phyloP scores from a whole-genome alignment of 1,139 yeast species.

The Yamadazyma sp. region DNA sequence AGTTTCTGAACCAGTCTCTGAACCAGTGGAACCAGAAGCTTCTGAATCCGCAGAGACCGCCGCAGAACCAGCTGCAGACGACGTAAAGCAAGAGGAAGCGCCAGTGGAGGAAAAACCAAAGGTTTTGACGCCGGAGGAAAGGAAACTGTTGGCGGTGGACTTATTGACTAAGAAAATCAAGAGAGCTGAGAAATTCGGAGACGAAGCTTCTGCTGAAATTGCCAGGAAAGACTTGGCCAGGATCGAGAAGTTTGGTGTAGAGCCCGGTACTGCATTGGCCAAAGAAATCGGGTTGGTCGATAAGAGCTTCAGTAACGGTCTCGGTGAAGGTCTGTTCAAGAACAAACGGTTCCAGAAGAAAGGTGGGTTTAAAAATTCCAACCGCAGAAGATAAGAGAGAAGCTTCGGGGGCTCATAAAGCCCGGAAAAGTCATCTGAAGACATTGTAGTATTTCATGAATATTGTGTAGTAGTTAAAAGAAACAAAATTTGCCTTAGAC shows the following conservation, averaged over 20 bases:
- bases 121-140: conserved; percentile 62
- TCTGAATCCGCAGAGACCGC: conserved; percentile 12
- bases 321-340: conserved; percentile 18
- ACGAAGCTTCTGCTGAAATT: conserved; percentile 51
- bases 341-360: conserved; percentile 15
- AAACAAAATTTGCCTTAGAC: too few species aligned
- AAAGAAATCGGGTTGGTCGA: conserved; percentile 61
- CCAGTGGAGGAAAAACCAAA: conserved; percentile 33
- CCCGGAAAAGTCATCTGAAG: too few species aligned
- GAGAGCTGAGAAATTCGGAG: conserved; percentile 79
- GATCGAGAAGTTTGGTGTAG: conserved; percentile 83
- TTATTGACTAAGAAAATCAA: conserved; percentile 65
- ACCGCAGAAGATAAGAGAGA: background rate
- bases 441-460: background rate
- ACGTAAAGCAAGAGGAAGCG: conserved; percentile 11
- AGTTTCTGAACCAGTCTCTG: conserved; percentile 17
- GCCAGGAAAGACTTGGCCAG: conserved; percentile 65
- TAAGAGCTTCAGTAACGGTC: conserved; percentile 25
- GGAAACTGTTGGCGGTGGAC: conserved; percentile 67
- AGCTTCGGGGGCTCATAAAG: too few species aligned
- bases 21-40: conserved; percentile 9
- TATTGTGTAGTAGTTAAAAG: conserved; percentile 1
- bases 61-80: conserved; percentile 17
- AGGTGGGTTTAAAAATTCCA: background rate
- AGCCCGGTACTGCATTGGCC: conserved; percentile 65